A percentile compares a stretch with the other conserved stretches of the same genome.
These are phyloP conservation scores for Podaxis carcinomalis DNA, from an alignment of 768 basidiomycete genomes.

Conservation along the genomic window DNA sequence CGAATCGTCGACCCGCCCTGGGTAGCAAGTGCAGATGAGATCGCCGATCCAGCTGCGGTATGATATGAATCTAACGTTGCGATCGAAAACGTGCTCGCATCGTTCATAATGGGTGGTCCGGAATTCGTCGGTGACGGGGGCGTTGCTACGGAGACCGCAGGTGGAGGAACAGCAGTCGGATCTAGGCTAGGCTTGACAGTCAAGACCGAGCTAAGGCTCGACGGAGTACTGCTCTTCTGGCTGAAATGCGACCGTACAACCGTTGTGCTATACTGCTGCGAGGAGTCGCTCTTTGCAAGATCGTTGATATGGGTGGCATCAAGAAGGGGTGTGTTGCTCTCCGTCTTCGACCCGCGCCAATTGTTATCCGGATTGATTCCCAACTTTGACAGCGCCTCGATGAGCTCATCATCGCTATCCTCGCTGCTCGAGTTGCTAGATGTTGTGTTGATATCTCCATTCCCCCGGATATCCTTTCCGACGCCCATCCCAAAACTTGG, in stretches of 20 bases:
- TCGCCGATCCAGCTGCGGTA: constrained; percentile 53
- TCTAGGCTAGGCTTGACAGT: constrained; percentile 59
- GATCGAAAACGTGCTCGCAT: constrained; percentile 48
- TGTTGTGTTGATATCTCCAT: neutral
- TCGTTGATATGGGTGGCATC: neutral
- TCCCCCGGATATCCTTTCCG: constrained; percentile 50
- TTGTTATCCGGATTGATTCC: constrained; percentile 36
- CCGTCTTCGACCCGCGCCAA: constrained; percentile 40
- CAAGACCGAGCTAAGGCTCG: constrained; percentile 67
- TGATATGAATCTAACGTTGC: constrained; percentile 60
- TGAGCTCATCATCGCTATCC: constrained; percentile 67
- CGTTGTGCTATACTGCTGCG: constrained; percentile 65
- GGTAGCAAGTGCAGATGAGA: constrained; percentile 60
- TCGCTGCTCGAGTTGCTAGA: constrained; percentile 34
- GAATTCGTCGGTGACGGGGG: constrained; percentile 11
- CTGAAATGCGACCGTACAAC: constrained; percentile 51
- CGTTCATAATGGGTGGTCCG: constrained; percentile 29
- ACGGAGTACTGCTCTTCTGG: constrained; percentile 32
- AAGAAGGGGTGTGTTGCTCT: constrained; percentile 18
- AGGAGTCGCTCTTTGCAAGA: neutral
- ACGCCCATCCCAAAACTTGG: constrained; percentile 81
- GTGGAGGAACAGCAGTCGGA: constrained; percentile 40
- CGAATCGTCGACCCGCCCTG: constrained; percentile 65
- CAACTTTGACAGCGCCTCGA: constrained; percentile 54
- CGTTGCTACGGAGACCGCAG: constrained; percentile 27